Conservation (phyloP, 2,329 filamentous ascomycete genomes). For the Neoscytalidium dimidiatum region DNA sequence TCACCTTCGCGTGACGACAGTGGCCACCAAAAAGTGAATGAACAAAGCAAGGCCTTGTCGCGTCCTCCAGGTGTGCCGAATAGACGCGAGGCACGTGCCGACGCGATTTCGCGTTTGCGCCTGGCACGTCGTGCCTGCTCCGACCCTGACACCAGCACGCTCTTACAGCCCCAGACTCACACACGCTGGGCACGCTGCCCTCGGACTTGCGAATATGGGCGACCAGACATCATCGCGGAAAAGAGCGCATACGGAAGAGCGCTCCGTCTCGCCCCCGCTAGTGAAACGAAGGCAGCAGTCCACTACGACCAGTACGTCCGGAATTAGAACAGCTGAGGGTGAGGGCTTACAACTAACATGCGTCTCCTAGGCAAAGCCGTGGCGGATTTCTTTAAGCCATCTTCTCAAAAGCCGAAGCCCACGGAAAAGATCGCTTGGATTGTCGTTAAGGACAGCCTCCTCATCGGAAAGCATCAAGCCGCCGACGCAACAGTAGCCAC, state of each 20-base stretch:
- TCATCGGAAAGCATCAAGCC: conserved; percentile 72
- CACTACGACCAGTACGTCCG: conserved; percentile 53
- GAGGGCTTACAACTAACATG: conserved; percentile 5
- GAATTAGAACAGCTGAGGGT: background rate
- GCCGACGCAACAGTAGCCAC: conserved; percentile 22
- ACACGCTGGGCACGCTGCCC: background rate
- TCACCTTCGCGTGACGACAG: background rate
- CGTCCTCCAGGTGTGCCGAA: background rate
- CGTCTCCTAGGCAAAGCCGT: conserved; percentile 62
- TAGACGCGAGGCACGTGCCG: conserved; percentile 31
- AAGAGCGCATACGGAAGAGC: conserved; percentile 40
- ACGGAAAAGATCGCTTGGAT: conserved; percentile 74
- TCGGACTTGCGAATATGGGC: conserved; percentile 2
- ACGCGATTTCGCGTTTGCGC: conserved; percentile 30
- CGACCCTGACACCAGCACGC: background rate
- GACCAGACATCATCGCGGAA: conserved; percentile 28
- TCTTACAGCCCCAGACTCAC: background rate
- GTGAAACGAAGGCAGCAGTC: conserved; percentile 57
- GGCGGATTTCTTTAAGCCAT: conserved; percentile 83
- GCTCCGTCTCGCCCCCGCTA: conserved; percentile 59
- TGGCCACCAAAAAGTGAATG: background rate
- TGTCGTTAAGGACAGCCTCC: conserved; percentile 65
- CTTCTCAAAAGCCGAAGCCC: conserved; percentile 85
- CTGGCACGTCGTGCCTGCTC: conserved; percentile 1
- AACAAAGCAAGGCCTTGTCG: background rate